Evolutionary conservation across 2,329 filamentous ascomycete genomes (phyloP).

Genomic region (Trichoderma koningii): DNA sequence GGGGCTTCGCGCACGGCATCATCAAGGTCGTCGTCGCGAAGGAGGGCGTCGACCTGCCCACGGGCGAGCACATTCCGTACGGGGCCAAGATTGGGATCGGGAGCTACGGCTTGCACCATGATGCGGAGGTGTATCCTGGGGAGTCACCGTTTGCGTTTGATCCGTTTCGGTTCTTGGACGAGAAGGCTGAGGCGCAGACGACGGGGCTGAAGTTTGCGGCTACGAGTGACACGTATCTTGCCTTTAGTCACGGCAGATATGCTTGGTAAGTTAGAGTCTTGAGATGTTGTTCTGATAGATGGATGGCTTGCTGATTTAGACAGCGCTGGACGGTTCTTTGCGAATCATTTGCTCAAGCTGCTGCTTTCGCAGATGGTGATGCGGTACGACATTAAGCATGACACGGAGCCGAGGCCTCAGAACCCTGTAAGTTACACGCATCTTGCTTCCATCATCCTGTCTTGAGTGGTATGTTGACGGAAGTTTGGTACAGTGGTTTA

Average conservation of each 20-base stretch:
- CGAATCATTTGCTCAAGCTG: conserved; percentile 14
- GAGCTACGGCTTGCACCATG: conserved; percentile 12
- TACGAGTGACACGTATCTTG: conserved; percentile 2
- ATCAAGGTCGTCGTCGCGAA: conserved; percentile 16
- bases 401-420: neutral
- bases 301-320: neutral
- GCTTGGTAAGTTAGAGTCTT: neutral
- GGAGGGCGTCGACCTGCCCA: conserved; percentile 12
- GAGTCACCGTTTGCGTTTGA: conserved; percentile 14
- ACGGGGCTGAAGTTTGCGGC: conserved; percentile 9
- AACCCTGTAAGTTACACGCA: neutral
- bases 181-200: neutral
- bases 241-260: conserved; percentile 11
- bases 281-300: neutral
- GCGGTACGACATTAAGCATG: conserved; percentile 11
- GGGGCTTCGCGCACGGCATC: conserved; percentile 12
- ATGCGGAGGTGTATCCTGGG: neutral
- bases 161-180: conserved; percentile 10
- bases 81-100: conserved; percentile 6
- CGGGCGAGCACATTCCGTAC: conserved; percentile 7
- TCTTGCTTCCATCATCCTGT: neutral
- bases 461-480: neutral
- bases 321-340: conserved; percentile 11
- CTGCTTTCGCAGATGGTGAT: conserved; percentile 8
- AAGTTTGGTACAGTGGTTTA: neutral